Percentiles rank a stretch among this genome's conserved stretches.
These are phyloP conservation scores for Wickerhamiella azyma DNA, from an alignment of 805 yeast genomes.

Conservation along the genomic window DNA sequence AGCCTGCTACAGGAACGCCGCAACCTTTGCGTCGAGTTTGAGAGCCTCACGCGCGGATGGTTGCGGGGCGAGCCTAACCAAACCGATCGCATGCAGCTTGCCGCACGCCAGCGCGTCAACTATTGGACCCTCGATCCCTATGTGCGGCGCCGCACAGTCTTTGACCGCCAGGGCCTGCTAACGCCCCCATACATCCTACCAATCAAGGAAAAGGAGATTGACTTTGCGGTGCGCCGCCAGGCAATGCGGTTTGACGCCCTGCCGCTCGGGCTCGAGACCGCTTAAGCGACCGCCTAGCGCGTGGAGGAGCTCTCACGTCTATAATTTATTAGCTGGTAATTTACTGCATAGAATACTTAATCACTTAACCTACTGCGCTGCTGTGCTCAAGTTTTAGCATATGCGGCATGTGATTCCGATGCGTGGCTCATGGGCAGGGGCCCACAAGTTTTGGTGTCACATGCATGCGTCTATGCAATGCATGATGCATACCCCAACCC, in stretches of 20 bases:
- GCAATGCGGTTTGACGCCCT: not conserved
- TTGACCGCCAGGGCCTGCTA: slow-evolving; percentile 60
- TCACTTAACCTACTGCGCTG: no score
- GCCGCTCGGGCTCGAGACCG: no score
- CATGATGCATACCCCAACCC: no score
- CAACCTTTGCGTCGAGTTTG: slow-evolving; percentile 38
- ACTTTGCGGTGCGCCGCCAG: not conserved
- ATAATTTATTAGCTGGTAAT: no score
- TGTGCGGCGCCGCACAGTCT: slow-evolving; percentile 60
- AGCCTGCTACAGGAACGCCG: slow-evolving; percentile 39
- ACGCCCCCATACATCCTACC: slow-evolving; percentile 25
- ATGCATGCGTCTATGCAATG: no score
- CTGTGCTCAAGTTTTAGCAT: no score
- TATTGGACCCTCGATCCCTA: slow-evolving; percentile 67
- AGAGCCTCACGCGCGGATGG: slow-evolving; percentile 68
- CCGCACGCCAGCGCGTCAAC: slow-evolving; percentile 36
- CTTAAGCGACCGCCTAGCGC: no score
- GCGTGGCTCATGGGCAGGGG: no score
- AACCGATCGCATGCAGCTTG: slow-evolving; percentile 34
- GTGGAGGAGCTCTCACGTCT: no score
- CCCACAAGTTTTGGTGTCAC: no score
- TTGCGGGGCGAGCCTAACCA: slow-evolving; percentile 39
- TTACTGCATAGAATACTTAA: no score
- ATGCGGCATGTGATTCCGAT: no score
- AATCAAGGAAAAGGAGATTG: not conserved